Evolutionary conservation across 2,329 filamentous ascomycete genomes (phyloP).

Genomic region (Teratosphaeria viscida): DNA sequence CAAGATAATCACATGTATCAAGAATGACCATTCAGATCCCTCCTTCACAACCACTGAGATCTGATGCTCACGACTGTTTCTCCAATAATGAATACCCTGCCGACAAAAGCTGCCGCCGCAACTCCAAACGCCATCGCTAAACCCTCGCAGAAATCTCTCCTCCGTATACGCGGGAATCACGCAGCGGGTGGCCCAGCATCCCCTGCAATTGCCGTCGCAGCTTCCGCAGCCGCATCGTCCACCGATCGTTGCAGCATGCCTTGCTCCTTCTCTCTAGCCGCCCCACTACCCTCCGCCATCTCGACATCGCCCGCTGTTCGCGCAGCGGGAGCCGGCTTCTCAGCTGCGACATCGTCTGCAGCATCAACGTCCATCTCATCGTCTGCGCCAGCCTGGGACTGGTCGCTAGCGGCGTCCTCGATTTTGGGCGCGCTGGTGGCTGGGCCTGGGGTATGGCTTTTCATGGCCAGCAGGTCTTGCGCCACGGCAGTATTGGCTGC

Average conservation of each 20-base stretch:
- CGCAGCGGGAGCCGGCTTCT: conserved; percentile 12
- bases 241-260: conserved; percentile 20
- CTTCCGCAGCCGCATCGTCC: conserved; percentile 22
- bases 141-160: conserved; percentile 4
- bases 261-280: conserved; percentile 19
- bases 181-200: conserved; percentile 12
- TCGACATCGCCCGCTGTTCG: conserved; percentile 18
- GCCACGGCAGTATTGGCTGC: conserved; percentile 20
- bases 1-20: too few species aligned
- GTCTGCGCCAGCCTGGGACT: not conserved
- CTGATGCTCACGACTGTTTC: too few species aligned
- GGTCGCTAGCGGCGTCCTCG: not conserved
- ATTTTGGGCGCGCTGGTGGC: not conserved
- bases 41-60: not conserved
- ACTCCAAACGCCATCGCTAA: not conserved
- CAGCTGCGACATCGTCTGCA: conserved; percentile 2
- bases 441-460: conserved; percentile 9
- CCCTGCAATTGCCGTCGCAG: conserved; percentile 16
- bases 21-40: too few species aligned
- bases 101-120: too few species aligned
- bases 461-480: conserved; percentile 4
- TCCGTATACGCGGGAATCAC: conserved; percentile 9
- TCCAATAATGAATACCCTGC: too few species aligned
- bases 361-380: conserved; percentile 21
- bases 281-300: conserved; percentile 12